Conservation (phyloP, 1,284 basidiomycete genomes). For the Testicularia cyperi region DNA sequence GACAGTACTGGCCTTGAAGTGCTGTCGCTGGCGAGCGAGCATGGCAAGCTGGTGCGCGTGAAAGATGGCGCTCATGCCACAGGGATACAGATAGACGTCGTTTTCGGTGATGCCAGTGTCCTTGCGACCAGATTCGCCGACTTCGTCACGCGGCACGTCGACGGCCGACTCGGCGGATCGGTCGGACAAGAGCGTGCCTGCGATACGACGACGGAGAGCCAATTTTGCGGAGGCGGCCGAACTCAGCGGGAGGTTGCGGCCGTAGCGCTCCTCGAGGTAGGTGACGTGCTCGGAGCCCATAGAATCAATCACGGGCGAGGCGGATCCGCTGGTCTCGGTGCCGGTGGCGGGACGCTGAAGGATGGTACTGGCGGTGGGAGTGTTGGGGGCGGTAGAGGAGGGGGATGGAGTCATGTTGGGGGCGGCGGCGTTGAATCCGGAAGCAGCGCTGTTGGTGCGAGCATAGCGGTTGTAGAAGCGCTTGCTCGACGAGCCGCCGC, state of each 20-base stretch:
- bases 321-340: slow-evolving; percentile 4
- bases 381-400: slow-evolving; percentile 13
- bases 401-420: slow-evolving; percentile 24
- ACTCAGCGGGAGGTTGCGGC: slow-evolving; percentile 80
- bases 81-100: slow-evolving; percentile 83
- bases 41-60: slow-evolving; percentile 71
- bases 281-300: slow-evolving; percentile 63
- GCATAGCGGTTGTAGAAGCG: slow-evolving; percentile 42
- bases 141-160: slow-evolving; percentile 58
- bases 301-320: slow-evolving; percentile 54
- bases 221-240: slow-evolving; percentile 78
- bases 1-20: too few relatives aligned
- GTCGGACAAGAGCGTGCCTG: slow-evolving; percentile 70
- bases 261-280: slow-evolving; percentile 89
- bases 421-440: slow-evolving; percentile 1
- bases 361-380: slow-evolving; percentile 22
- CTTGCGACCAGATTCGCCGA: slow-evolving; percentile 30
- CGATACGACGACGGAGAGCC: slow-evolving; percentile 82
- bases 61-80: slow-evolving; percentile 93
- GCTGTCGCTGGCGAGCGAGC: slow-evolving; percentile 18
- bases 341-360: slow-evolving; percentile 12
- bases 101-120: slow-evolving; percentile 65
- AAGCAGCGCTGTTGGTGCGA: slow-evolving; percentile 28
- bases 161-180: slow-evolving; percentile 15
- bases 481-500: slow-evolving; percentile 14